Evolutionary conservation across 2,329 filamentous ascomycete genomes (phyloP).

Genomic region (Alternaria brassicae): DNA sequence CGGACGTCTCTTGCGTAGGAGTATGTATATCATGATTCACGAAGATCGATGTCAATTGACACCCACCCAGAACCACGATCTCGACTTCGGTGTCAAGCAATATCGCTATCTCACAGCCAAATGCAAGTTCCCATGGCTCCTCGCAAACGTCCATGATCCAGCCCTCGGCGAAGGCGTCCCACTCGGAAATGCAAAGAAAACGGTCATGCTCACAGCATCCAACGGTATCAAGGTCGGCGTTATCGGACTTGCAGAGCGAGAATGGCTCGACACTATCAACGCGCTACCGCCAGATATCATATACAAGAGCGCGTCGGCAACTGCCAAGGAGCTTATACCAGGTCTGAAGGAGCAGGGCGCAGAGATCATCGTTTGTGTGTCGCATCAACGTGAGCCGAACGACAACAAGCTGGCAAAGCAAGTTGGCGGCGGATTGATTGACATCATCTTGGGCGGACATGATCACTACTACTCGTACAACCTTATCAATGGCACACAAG

Average conservation of each 20-base stretch:
- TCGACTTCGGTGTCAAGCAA: slow-evolving; percentile 88
- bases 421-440: slow-evolving; percentile 72
- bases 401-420: slow-evolving; percentile 84
- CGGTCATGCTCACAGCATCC: slow-evolving; percentile 77
- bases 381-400: slow-evolving; percentile 87
- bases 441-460: slow-evolving; percentile 87
- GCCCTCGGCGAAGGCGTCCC: slow-evolving; percentile 77
- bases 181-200: slow-evolving; percentile 77
- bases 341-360: slow-evolving; percentile 76
- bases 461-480: slow-evolving; percentile 87
- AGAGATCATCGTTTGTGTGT: slow-evolving; percentile 81
- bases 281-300: slow-evolving; percentile 80
- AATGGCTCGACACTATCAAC: slow-evolving; percentile 91
- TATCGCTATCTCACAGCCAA: slow-evolving; percentile 75
- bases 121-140: slow-evolving; percentile 87
- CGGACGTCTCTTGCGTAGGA: slow-evolving; percentile 81
- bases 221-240: slow-evolving; percentile 87
- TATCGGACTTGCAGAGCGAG: slow-evolving; percentile 83
- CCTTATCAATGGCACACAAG: slow-evolving; percentile 78
- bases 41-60: slow-evolving; percentile 19
- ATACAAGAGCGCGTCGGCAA: slow-evolving; percentile 79
- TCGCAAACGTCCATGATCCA: slow-evolving; percentile 87
- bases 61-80: slow-evolving; percentile 76
- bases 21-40: slow-evolving; percentile 57
- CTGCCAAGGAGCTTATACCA: slow-evolving; percentile 77